Conservation (phyloP, 768 basidiomycete genomes). For the Chalciporus piperatus region DNA sequence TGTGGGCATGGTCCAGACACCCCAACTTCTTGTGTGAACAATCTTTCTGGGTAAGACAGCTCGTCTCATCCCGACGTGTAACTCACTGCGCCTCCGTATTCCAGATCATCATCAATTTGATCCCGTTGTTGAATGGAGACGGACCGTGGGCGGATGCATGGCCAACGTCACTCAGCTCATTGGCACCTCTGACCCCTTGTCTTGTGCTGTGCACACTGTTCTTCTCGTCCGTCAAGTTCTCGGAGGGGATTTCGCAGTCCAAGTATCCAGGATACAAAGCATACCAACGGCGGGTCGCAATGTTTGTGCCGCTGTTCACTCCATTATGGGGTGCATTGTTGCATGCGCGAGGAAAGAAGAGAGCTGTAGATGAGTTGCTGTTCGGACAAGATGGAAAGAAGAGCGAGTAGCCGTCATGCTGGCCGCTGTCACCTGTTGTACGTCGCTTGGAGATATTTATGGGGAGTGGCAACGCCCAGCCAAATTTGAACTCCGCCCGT, state of each 20-base stretch:
- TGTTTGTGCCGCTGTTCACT: slow-evolving; percentile 62
- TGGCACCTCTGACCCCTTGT: slow-evolving; percentile 50
- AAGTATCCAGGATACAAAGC: slow-evolving; percentile 77
- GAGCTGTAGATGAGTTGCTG: slow-evolving; percentile 39
- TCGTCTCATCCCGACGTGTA: not conserved
- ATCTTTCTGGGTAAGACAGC: slow-evolving; percentile 66
- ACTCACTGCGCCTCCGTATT: slow-evolving; percentile 1
- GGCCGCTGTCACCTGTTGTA: too few species aligned
- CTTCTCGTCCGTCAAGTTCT: slow-evolving; percentile 71
- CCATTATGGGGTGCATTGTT: slow-evolving; percentile 43
- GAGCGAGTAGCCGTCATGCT: slow-evolving; percentile 9
- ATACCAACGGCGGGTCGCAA: slow-evolving; percentile 76
- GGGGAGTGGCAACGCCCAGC: too few species aligned
- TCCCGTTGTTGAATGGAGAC: slow-evolving; percentile 55
- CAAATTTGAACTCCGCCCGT: too few species aligned
- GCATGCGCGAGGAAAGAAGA: slow-evolving; percentile 35
- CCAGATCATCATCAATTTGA: slow-evolving; percentile 66
- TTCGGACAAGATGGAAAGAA: slow-evolving; percentile 38
- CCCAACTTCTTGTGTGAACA: slow-evolving; percentile 95
- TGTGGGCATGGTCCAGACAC: slow-evolving; percentile 87
- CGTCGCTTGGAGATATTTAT: too few species aligned
- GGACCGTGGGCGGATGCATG: slow-evolving; percentile 20
- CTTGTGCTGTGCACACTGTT: slow-evolving; percentile 68
- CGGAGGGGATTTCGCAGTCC: slow-evolving; percentile 70
- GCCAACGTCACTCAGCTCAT: slow-evolving; percentile 24